phyloP scores from a whole-genome alignment of 2,329 filamentous ascomycete genomes.

The Calonectria crousiana region DNA sequence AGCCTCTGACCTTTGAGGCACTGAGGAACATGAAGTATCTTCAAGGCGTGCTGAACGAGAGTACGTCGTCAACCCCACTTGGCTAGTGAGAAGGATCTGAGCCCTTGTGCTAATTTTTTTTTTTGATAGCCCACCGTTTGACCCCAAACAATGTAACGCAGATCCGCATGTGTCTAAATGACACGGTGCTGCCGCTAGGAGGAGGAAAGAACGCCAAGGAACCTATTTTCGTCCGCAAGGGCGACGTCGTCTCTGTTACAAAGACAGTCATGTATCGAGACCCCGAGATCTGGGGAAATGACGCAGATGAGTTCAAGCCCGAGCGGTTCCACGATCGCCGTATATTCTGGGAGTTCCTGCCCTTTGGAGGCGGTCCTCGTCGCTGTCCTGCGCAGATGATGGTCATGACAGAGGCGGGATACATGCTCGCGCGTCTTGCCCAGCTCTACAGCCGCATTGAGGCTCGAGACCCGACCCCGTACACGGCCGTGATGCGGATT shows the following conservation, averaged over 20 bases:
- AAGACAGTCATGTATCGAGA: conserved; percentile 56
- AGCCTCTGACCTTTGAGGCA: conserved; percentile 33
- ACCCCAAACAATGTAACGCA: conserved; percentile 34
- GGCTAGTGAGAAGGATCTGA: neutral
- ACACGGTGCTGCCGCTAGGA: conserved; percentile 63
- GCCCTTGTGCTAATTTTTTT: neutral
- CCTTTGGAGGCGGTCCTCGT: conserved; percentile 36
- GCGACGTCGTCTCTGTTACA: conserved; percentile 57
- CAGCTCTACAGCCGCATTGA: conserved; percentile 23
- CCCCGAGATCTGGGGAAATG: conserved; percentile 51
- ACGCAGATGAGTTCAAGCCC: conserved; percentile 55
- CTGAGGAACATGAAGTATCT: conserved; percentile 32
- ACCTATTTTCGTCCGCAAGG: conserved; percentile 62
- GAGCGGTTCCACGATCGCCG: conserved; percentile 49
- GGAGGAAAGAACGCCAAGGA: conserved; percentile 60
- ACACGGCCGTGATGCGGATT: conserved; percentile 26
- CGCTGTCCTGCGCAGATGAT: conserved; percentile 39
- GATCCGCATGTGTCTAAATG: conserved; percentile 37
- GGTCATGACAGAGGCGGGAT: conserved; percentile 36
- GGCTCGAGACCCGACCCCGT: conserved; percentile 21
- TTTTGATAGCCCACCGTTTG: conserved; percentile 22
- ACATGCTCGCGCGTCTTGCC: conserved; percentile 28
- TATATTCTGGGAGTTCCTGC: conserved; percentile 35
- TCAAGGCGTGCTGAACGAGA: conserved; percentile 31
- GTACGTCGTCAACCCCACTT: conserved; percentile 19